Conservation (phyloP, 345 rosid species). For the Gossypium arboreum region DNA sequence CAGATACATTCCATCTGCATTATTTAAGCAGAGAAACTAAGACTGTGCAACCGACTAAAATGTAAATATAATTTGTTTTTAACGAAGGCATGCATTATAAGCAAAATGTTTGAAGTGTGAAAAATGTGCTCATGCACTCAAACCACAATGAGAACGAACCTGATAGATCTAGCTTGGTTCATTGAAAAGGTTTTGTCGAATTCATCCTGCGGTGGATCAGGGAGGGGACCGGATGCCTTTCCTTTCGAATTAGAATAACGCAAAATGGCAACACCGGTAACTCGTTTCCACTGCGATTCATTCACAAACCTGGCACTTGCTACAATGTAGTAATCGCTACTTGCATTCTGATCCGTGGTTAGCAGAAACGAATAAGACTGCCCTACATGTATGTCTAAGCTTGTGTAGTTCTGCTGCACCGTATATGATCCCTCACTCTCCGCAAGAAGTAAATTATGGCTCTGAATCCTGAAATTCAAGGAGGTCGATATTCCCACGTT, state of each 20-base stretch:
- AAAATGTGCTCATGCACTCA: background rate
- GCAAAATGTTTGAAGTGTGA: background rate
- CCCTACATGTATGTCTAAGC: conserved; percentile 95
- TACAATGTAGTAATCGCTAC: conserved; percentile 94
- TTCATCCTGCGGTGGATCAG: conserved; percentile 76
- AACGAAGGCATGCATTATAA: background rate
- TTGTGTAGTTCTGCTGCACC: conserved; percentile 95
- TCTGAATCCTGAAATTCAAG: conserved; percentile 95
- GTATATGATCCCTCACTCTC: conserved; percentile 97
- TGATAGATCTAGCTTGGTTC: conserved; percentile 99
- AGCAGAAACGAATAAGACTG: conserved; percentile 92
- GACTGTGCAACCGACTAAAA: background rate
- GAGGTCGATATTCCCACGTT: conserved; percentile 93
- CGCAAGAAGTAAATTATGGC: conserved; percentile 82
- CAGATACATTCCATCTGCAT: conserved; percentile 92
- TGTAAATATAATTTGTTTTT: background rate
- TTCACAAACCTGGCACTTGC: conserved; percentile 94
- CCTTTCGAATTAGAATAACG: conserved; percentile 94
- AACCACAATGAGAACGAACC: conserved; percentile 41
- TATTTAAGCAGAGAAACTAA: conserved; percentile 23
- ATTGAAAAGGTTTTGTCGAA: conserved; percentile 92
- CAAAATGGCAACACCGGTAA: conserved; percentile 92
- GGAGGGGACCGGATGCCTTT: conserved; percentile 86
- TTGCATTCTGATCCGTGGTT: conserved; percentile 96
- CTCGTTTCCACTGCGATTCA: conserved; percentile 83